Conservation (phyloP, 805 yeast species). For the Kazachstania bromeliacearum region DNA sequence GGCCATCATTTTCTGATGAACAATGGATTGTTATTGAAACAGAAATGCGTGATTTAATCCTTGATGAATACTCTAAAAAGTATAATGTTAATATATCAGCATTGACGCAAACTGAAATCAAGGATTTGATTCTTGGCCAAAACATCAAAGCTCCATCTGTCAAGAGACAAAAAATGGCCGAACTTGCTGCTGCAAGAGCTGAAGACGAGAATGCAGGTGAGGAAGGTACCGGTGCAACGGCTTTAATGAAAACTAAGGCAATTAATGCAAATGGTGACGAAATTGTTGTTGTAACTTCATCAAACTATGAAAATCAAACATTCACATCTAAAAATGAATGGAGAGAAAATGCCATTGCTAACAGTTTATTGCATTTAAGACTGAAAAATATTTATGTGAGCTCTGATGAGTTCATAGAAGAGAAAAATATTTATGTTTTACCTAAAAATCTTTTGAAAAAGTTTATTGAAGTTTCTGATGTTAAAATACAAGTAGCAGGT, state of each 20-base stretch:
- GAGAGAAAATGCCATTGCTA: slow-evolving; percentile 78
- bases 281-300: slow-evolving; percentile 86
- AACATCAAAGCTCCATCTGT: slow-evolving; percentile 85
- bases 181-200: slow-evolving; percentile 43
- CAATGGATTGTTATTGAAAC: slow-evolving; percentile 90
- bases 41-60: slow-evolving; percentile 76
- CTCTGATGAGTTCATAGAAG: slow-evolving; percentile 54
- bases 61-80: slow-evolving; percentile 75
- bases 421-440: slow-evolving; percentile 57
- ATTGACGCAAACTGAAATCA: slow-evolving; percentile 83
- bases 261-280: slow-evolving; percentile 94
- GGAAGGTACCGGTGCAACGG: slow-evolving; percentile 41
- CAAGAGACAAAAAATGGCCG: slow-evolving; percentile 75
- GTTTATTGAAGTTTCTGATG: slow-evolving; percentile 72
- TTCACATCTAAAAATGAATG: slow-evolving; percentile 84
- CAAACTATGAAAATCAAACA: slow-evolving; percentile 73
- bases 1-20: slow-evolving; percentile 86
- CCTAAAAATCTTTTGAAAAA: slow-evolving; percentile 74
- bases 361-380: slow-evolving; percentile 62
- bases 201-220: slow-evolving; percentile 33
- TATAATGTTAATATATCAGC: slow-evolving; percentile 80
- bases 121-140: slow-evolving; percentile 92
- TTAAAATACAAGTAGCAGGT: slow-evolving; percentile 75
- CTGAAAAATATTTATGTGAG: slow-evolving; percentile 66
- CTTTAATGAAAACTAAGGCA: slow-evolving; percentile 74